Percentiles rank a stretch among this genome's conserved stretches.
These are phyloP conservation scores for Dianthus caryophyllus DNA, from an alignment of 148 eudicot genomes.

Conservation along the genomic window DNA sequence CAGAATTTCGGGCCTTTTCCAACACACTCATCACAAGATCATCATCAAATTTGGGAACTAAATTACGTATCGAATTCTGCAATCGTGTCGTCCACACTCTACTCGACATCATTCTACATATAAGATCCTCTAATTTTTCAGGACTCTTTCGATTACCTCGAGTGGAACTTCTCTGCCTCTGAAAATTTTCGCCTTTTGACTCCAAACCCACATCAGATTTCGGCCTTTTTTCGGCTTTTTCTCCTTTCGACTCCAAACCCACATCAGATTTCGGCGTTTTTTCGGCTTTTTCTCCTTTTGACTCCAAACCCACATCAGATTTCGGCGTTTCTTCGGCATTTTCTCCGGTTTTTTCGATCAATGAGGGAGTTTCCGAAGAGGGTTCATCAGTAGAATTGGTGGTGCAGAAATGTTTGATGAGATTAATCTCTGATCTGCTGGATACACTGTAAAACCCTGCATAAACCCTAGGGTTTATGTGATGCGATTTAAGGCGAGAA, in stretches of 20 bases:
- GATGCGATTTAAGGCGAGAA: slow-evolving; percentile 35
- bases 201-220: slow-evolving; percentile 19
- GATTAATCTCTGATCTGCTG: slow-evolving; percentile 29
- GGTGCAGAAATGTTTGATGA: slow-evolving; percentile 39
- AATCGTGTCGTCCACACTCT: slow-evolving; percentile 90
- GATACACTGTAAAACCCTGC: slow-evolving; percentile 28
- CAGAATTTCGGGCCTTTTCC: slow-evolving; percentile 48
- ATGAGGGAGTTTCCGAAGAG: slow-evolving; percentile 15
- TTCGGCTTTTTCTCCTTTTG: background rate
- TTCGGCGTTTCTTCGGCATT: slow-evolving; percentile 1
- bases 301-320: slow-evolving; percentile 18
- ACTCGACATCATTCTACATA: slow-evolving; percentile 86
- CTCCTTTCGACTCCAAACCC: slow-evolving; percentile 10
- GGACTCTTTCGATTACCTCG: slow-evolving; percentile 51
- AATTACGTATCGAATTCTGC: slow-evolving; percentile 73
- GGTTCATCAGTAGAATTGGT: slow-evolving; percentile 29
- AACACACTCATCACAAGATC: slow-evolving; percentile 60
- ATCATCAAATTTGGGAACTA: slow-evolving; percentile 64
- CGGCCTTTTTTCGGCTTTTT: slow-evolving; percentile 1
- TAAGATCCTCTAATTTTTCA: slow-evolving; percentile 60
- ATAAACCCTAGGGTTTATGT: slow-evolving; percentile 33
- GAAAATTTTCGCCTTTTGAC: background rate
- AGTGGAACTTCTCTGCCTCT: slow-evolving; percentile 20
- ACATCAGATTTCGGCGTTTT: slow-evolving; percentile 16
- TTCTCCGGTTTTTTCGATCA: slow-evolving; percentile 17